phyloP scores from a whole-genome alignment of 2,329 filamentous ascomycete species.

The Helicocarpus griseus region DNA sequence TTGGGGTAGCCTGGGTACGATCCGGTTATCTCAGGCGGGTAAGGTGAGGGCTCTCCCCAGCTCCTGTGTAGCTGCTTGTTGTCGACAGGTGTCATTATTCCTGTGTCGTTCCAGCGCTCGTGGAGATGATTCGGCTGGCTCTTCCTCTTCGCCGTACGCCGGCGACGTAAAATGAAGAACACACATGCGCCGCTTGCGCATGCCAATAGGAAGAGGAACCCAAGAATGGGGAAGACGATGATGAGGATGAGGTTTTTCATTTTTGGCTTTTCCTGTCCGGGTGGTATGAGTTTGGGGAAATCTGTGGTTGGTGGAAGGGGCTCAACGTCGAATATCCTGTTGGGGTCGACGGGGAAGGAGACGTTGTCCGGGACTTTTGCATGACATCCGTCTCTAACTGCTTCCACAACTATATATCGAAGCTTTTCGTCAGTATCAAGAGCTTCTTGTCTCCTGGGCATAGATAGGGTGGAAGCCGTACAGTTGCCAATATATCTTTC shows the following conservation, averaged over 20 bases:
- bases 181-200: constrained; percentile 28
- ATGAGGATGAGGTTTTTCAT: constrained; percentile 28
- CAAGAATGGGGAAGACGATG: constrained; percentile 35
- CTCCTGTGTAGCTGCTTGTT: constrained; percentile 14
- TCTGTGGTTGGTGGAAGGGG: constrained; percentile 26
- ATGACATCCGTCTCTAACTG: constrained; percentile 37
- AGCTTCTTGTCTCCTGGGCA: neutral
- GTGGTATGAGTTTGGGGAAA: constrained; percentile 14
- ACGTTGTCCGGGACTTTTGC: constrained; percentile 26
- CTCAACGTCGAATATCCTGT: constrained; percentile 32
- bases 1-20: neutral
- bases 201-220: constrained; percentile 29
- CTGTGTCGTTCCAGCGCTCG: constrained; percentile 26
- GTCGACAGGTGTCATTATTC: constrained; percentile 19
- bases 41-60: constrained; percentile 15
- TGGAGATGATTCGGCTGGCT: constrained; percentile 22
- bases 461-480: constrained; percentile 18
- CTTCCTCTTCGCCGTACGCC: constrained; percentile 23
- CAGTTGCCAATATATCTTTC: constrained; percentile 36
- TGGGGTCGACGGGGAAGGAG: constrained; percentile 30
- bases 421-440: constrained; percentile 4
- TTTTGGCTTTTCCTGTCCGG: constrained; percentile 6
- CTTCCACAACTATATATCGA: constrained; percentile 31
- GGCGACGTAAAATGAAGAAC: constrained; percentile 34
- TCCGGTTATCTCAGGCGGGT: constrained; percentile 1